Evolutionary conservation across 129 eudicot genomes (phyloP).

Genomic region (Tagetes patula): DNA sequence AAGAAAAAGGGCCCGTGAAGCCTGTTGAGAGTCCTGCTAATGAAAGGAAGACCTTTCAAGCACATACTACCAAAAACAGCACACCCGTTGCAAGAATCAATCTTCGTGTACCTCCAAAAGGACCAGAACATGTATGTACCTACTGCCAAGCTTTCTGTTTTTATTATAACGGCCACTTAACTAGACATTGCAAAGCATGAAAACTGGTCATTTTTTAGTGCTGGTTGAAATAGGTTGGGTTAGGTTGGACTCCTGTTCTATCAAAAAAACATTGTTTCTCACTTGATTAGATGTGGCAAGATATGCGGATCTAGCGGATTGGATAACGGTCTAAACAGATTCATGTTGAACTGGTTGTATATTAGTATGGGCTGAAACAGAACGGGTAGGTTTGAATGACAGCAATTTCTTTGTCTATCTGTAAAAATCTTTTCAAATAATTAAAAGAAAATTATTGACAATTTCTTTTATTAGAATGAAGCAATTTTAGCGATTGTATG

Average conservation of each 20-base stretch:
- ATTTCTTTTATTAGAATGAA: background rate
- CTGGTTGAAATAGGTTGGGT: background rate
- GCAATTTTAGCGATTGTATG: constrained; percentile 3
- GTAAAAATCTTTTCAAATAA: background rate
- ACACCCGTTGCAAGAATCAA: constrained; percentile 52
- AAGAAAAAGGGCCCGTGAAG: constrained; percentile 39
- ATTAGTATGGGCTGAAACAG: constrained; percentile 3
- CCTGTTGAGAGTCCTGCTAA: constrained; percentile 49
- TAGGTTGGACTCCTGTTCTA: constrained; percentile 2
- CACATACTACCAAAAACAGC: constrained; percentile 40
- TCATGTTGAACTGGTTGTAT: background rate
- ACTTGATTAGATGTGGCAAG: constrained; percentile 13
- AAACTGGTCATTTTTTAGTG: background rate
- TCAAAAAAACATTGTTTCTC: constrained; percentile 1
- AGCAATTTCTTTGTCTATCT: background rate
- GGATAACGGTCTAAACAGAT: background rate
- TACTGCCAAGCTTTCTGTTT: constrained; percentile 14
- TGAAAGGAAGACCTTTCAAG: constrained; percentile 53
- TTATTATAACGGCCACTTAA: background rate
- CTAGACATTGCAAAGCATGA: constrained; percentile 3
- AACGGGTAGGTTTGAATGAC: background rate
- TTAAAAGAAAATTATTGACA: background rate
- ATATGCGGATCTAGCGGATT: background rate
- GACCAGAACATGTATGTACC: constrained; percentile 67
- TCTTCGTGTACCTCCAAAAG: constrained; percentile 78